Percentiles rank a stretch among this genome's conserved stretches.
Evolutionary conservation across 192 early-diverging fungal species (phyloP).

Genomic region (Coemansia sp.): DNA sequence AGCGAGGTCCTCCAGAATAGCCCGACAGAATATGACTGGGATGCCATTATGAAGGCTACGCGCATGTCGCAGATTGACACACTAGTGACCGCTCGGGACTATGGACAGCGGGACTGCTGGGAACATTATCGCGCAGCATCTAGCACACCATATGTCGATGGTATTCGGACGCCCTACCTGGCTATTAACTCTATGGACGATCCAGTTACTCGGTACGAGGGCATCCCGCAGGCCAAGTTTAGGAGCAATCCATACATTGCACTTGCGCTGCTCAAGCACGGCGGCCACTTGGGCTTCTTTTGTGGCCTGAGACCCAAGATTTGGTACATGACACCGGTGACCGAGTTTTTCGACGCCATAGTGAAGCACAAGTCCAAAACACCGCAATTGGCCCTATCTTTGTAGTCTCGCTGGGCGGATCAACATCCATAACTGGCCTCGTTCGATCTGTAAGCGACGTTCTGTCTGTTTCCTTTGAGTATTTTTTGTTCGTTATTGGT

Average conservation of each 20-base stretch:
- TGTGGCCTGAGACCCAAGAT: constrained; percentile 29
- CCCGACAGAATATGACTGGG: constrained; percentile 46
- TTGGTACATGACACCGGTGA: constrained; percentile 66
- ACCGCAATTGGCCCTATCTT: background rate
- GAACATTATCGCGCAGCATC: constrained; percentile 75
- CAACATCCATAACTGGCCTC: too few species aligned
- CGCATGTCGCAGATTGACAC: constrained; percentile 83
- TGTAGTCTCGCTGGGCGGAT: background rate
- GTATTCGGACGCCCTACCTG: constrained; percentile 72
- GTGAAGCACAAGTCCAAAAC: constrained; percentile 4
- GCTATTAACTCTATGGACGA: constrained; percentile 85
- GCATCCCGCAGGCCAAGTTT: constrained; percentile 74
- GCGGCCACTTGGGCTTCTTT: constrained; percentile 90
- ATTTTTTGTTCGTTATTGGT: too few species aligned
- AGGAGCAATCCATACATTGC: constrained; percentile 74
- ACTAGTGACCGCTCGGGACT: constrained; percentile 64
- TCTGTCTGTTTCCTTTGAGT: too few species aligned
- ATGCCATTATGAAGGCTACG: constrained; percentile 57
- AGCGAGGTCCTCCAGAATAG: constrained; percentile 47
- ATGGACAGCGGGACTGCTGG: constrained; percentile 77
- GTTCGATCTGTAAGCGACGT: too few species aligned
- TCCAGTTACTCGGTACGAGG: constrained; percentile 69
- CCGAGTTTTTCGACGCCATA: constrained; percentile 56
- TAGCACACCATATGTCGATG: constrained; percentile 57
- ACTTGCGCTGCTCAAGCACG: constrained; percentile 71